These are phyloP conservation scores for Penicillium sp. DNA, from an alignment of 2,329 filamentous ascomycete genomes.

Conservation along the genomic window DNA sequence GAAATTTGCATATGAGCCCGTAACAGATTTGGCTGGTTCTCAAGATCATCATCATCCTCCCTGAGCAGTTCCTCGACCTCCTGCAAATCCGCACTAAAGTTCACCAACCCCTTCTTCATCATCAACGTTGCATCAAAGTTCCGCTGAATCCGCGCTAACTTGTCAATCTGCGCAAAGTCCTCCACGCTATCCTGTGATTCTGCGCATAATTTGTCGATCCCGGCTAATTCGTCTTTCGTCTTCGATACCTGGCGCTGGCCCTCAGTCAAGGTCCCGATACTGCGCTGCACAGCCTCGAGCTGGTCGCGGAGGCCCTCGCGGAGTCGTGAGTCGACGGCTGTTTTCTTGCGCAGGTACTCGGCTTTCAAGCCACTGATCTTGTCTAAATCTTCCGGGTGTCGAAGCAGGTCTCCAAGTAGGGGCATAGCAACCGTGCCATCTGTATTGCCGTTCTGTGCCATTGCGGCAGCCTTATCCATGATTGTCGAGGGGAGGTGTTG, in stretches of 20 bases:
- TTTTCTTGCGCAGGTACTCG: slow-evolving; percentile 93
- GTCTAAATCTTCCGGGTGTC: slow-evolving; percentile 94
- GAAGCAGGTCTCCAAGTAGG: slow-evolving; percentile 88
- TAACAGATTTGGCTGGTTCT: slow-evolving; percentile 89
- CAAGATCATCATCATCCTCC: slow-evolving; percentile 79
- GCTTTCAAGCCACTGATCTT: slow-evolving; percentile 87
- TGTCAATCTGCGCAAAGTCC: slow-evolving; percentile 85
- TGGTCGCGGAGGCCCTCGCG: slow-evolving; percentile 86
- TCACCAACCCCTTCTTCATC: slow-evolving; percentile 89
- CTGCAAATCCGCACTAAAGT: slow-evolving; percentile 74
- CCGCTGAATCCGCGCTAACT: slow-evolving; percentile 62
- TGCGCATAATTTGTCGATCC: slow-evolving; percentile 94
- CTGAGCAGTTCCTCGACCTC: slow-evolving; percentile 75
- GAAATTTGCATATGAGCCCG: slow-evolving; percentile 90
- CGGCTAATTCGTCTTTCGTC: slow-evolving; percentile 98
- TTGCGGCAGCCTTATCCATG: slow-evolving; percentile 18
- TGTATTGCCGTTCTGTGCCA: slow-evolving; percentile 37
- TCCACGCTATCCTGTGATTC: slow-evolving; percentile 97
- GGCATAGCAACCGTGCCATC: slow-evolving; percentile 65
- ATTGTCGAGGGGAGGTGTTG: slow-evolving; percentile 1
- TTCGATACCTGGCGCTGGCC: slow-evolving; percentile 87
- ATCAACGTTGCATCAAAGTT: slow-evolving; percentile 93
- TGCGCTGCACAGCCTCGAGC: slow-evolving; percentile 88
- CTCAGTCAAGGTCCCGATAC: slow-evolving; percentile 84
- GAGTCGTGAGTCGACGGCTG: slow-evolving; percentile 84